Evolutionary conservation across 78 protist genomes (phyloP).

Genomic region (Reticulomyxa filosa): DNA sequence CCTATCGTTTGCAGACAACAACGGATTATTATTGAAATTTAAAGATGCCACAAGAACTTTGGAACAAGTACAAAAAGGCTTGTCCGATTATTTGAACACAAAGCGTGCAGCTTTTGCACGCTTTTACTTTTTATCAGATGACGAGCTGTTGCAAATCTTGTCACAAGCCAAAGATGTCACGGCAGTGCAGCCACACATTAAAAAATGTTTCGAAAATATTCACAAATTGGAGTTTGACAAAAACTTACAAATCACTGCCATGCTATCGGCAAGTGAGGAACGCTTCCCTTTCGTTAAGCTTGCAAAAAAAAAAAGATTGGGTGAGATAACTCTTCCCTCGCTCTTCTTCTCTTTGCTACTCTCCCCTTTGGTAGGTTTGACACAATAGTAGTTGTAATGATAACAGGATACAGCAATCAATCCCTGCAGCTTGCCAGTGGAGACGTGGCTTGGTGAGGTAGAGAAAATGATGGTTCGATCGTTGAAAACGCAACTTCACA

Average conservation of each 20-base stretch:
- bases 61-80: conserved; percentile 30
- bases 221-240: conserved; percentile 24
- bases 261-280: not conserved
- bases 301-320: no score
- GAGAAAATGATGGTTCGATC: conserved; percentile 6
- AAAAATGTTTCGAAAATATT: conserved; percentile 55
- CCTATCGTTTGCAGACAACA: conserved; percentile 1
- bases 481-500: conserved; percentile 24
- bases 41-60: conserved; percentile 12
- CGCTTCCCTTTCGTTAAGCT: not conserved
- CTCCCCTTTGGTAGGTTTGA: no score
- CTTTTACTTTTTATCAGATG: conserved; percentile 45
- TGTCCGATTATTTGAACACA: conserved; percentile 39
- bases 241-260: not conserved
- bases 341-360: no score
- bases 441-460: not conserved
- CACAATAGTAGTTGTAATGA: conserved; percentile 10
- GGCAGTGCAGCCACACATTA: conserved; percentile 56
- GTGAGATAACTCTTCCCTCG: no score
- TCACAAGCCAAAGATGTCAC: conserved; percentile 27
- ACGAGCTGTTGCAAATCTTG: conserved; percentile 41
- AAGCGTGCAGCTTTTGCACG: conserved; percentile 44
- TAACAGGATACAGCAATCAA: not conserved
- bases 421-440: no score
- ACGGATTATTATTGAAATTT: conserved; percentile 7